phyloP scores from a whole-genome alignment of 1,284 basidiomycete species.

The Ustilago curta region DNA sequence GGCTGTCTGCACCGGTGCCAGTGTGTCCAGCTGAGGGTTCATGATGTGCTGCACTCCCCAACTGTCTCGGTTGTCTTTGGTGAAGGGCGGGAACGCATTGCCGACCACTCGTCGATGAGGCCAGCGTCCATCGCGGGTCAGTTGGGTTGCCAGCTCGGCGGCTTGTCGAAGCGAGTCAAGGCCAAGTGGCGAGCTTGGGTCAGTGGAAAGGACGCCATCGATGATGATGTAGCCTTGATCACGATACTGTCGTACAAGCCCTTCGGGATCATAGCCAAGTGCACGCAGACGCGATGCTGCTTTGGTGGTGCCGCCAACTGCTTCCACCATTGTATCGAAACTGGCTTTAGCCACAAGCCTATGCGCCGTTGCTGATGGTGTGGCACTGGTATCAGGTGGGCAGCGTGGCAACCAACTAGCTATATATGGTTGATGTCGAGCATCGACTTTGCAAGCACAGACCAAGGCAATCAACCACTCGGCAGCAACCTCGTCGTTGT shows the following conservation, averaged over 20 bases:
- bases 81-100: slow-evolving; percentile 83
- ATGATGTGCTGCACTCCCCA: slow-evolving; percentile 75
- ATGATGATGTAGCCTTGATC: slow-evolving; percentile 80
- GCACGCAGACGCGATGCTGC: slow-evolving; percentile 23
- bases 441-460: not conserved
- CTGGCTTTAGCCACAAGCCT: not conserved
- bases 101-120: slow-evolving; percentile 78
- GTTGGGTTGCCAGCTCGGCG: slow-evolving; percentile 71
- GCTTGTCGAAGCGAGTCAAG: slow-evolving; percentile 25
- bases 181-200: slow-evolving; percentile 19
- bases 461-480: not conserved
- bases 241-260: slow-evolving; percentile 72
- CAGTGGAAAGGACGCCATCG: slow-evolving; percentile 74
- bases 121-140: slow-evolving; percentile 78
- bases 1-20: not conserved
- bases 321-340: slow-evolving; percentile 4
- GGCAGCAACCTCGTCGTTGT: not conserved
- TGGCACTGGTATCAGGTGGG: not conserved
- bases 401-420: no score
- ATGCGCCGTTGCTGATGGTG: not conserved
- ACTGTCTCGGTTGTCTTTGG: slow-evolving; percentile 75
- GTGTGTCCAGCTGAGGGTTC: slow-evolving; percentile 73
- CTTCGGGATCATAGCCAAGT: slow-evolving; percentile 33
- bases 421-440: not conserved
- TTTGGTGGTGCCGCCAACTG: not conserved